These are phyloP conservation scores for Ophiocordyceps robertsii DNA, from an alignment of 2,329 filamentous ascomycete genomes.

Conservation along the genomic window DNA sequence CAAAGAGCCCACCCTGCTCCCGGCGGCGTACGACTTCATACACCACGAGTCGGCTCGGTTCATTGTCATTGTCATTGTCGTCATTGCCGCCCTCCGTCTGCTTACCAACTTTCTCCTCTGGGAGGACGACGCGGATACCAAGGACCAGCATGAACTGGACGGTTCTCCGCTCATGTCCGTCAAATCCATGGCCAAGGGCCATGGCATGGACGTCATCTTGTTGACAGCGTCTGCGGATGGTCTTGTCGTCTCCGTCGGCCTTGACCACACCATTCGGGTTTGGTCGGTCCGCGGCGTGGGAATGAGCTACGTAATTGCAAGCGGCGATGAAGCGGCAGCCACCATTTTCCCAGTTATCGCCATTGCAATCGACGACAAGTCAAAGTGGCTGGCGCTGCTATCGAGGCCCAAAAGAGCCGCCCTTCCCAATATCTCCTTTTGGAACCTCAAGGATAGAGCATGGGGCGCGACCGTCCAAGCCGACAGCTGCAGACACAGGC, in stretches of 20 bases:
- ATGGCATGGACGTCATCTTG: conserved; percentile 56
- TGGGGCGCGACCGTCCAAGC: conserved; percentile 44
- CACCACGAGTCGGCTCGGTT: conserved; percentile 46
- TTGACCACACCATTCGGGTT: conserved; percentile 55
- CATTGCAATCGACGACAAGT: conserved; percentile 50
- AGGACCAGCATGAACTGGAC: conserved; percentile 30
- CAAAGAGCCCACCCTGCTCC: conserved; percentile 20
- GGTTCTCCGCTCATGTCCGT: conserved; percentile 40
- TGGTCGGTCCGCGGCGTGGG: conserved; percentile 44
- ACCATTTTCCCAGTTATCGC: conserved; percentile 47
- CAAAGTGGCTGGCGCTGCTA: conserved; percentile 53
- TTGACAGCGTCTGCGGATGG: conserved; percentile 49
- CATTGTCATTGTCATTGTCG: conserved; percentile 46
- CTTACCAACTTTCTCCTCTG: conserved; percentile 64
- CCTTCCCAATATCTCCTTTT: conserved; percentile 35
- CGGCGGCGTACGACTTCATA: conserved; percentile 49
- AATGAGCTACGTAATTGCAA: conserved; percentile 25
- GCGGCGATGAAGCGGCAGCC: conserved; percentile 24
- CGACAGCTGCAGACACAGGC: conserved; percentile 37
- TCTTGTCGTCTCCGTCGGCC: conserved; percentile 52
- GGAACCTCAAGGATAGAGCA: conserved; percentile 42
- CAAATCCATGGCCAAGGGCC: conserved; percentile 46
- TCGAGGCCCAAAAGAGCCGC: conserved; percentile 29
- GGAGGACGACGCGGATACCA: conserved; percentile 40
- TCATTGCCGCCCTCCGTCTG: conserved; percentile 51